A percentile compares a stretch with the other conserved stretches of the same genome.
Evolutionary conservation across 306 rosid genomes (phyloP).

Genomic region (Dalbergia cultrata): DNA sequence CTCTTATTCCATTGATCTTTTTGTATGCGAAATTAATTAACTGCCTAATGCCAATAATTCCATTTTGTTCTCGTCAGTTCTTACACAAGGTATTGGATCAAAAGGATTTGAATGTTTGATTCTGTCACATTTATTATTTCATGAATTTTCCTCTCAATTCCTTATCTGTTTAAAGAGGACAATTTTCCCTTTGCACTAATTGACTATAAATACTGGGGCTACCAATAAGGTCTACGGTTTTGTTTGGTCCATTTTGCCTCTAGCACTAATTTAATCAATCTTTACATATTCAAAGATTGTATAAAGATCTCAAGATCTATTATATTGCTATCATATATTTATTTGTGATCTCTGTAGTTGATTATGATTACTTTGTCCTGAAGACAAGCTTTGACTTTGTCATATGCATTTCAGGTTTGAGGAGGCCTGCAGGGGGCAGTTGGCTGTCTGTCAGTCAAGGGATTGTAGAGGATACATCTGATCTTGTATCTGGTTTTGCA

Average conservation of each 20-base stretch:
- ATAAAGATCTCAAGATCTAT: not conserved
- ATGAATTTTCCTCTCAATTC: slow-evolving; percentile 20
- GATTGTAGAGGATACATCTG: slow-evolving; percentile 90
- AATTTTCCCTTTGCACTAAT: slow-evolving; percentile 9
- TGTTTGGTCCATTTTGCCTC: not conserved
- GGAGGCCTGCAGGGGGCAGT: slow-evolving; percentile 81
- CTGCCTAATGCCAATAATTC: slow-evolving; percentile 12
- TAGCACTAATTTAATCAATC: not conserved
- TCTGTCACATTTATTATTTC: not conserved
- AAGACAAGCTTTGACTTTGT: slow-evolving; percentile 36
- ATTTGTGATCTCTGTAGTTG: slow-evolving; percentile 26
- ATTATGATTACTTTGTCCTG: slow-evolving; percentile 9
- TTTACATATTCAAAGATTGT: slow-evolving; percentile 7
- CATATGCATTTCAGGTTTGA: slow-evolving; percentile 68
- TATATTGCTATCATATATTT: slow-evolving; percentile 9
- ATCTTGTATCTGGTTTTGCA: slow-evolving; percentile 97
- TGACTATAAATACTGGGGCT: not conserved
- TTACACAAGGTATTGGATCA: not conserved
- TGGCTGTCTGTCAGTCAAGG: slow-evolving; percentile 99
- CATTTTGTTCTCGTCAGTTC: slow-evolving; percentile 22
- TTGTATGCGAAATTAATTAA: slow-evolving; percentile 10
- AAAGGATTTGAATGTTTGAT: slow-evolving; percentile 15
- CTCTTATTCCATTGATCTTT: slow-evolving; percentile 24
- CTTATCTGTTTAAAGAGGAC: slow-evolving; percentile 8
- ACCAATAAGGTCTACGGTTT: not conserved